These are phyloP conservation scores for Cadophora sp. DNA, from an alignment of 2,329 filamentous ascomycete species.

Conservation along the genomic window DNA sequence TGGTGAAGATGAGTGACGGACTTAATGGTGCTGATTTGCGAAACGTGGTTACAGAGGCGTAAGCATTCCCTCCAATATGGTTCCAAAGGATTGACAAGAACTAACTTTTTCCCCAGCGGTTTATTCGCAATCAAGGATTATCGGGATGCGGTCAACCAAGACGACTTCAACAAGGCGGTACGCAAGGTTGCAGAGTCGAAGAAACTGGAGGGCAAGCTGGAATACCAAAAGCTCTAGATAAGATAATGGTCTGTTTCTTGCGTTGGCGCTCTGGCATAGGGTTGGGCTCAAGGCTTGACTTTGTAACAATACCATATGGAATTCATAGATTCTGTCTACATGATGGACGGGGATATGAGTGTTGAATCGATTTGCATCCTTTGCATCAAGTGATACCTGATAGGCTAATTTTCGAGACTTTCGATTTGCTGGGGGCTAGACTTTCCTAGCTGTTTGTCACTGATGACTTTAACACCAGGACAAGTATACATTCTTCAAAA, in stretches of 20 bases:
- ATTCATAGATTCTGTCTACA: conserved; percentile 27
- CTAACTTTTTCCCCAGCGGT: conserved; percentile 64
- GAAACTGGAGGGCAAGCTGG: conserved; percentile 97
- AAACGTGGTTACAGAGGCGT: conserved; percentile 99
- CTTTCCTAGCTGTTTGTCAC: neutral
- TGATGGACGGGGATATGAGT: conserved; percentile 24
- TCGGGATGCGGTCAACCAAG: conserved; percentile 93
- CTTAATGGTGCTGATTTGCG: conserved; percentile 96
- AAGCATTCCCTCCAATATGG: conserved; percentile 54
- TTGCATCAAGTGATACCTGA: neutral
- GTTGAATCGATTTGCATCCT: neutral
- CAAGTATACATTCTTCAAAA: too few relatives aligned
- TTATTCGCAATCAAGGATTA: conserved; percentile 99
- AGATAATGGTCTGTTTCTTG: conserved; percentile 33
- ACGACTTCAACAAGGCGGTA: conserved; percentile 99
- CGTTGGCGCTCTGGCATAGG: conserved; percentile 39
- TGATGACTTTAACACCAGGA: too few relatives aligned
- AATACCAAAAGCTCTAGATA: conserved; percentile 89
- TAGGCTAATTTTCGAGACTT: neutral
- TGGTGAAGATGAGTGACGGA: conserved; percentile 99
- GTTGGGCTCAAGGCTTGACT: conserved; percentile 37
- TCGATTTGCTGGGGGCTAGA: neutral
- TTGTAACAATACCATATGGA: conserved; percentile 43
- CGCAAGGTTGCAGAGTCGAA: conserved; percentile 96
- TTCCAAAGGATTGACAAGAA: conserved; percentile 19